Base-by-base conservation (phyloP, 164 flowering plant species). In the Vitis riparia region DNA sequence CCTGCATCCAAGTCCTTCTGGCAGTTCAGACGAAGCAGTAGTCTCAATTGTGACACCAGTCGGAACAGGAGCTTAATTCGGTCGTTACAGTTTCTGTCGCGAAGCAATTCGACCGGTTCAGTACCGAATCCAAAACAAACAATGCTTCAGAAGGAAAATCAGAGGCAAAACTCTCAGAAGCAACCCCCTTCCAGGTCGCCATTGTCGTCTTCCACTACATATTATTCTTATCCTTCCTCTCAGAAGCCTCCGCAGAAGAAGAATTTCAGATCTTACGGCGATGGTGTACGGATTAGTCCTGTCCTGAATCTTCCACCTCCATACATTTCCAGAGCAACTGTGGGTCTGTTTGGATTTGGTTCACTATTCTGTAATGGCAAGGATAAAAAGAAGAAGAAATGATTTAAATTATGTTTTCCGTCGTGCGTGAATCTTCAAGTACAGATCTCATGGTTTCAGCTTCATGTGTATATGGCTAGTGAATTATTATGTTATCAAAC, bases 101-200 rank as follows among this genome's bases (percentile, higher is more conserved):
- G 97, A 51, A 91, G 98, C 72, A 84, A 87, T 68, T 93, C 98
- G n/a, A 91, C 95, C 8, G 97, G 97, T 53, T 91, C 97, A 3
- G 82, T 81, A 13, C 82, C 88, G 23, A 82, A 74, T 73, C 73
- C 80, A 7, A 88, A 84, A 67, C 79, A 77, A 58, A 30, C 51
- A 3, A 44, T 52, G 30, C 7, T n/a, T 0, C 30, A 76, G 27
- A 86, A 84, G 71, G 81, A 77, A n/a, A 73, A 61, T 53, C 76
- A 78, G 48, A 86, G 77, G 71, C 90, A 73, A 77, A 15, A 70
- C 58, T 59, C 76, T 16, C 80, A 73, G 72, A 83, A 76, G 61
- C 81, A 79, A 37, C 68, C 74, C 4, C 44, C 78, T 68, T 13
- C 58, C 78, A 12, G 64, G 69, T 14, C 30, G 59, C 17, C 68